phyloP scores from a whole-genome alignment of 2,329 filamentous ascomycete genomes.

The Ramularia endophylla region DNA sequence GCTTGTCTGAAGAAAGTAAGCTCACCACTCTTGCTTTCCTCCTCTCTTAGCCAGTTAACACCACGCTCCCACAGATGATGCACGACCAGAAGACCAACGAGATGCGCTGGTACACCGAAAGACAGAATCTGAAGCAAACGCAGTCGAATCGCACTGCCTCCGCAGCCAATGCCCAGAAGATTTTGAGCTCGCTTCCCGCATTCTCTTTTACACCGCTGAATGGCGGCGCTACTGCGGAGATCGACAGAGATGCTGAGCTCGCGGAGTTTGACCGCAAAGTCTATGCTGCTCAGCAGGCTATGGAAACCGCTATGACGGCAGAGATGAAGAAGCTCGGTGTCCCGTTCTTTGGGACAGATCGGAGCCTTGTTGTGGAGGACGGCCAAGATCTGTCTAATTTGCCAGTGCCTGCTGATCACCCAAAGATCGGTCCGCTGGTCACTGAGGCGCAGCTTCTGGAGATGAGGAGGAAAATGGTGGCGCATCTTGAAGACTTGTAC shows the following conservation, averaged over 20 bases:
- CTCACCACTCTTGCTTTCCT: neutral
- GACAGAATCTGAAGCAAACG: slow-evolving; percentile 30
- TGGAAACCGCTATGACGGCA: slow-evolving; percentile 52
- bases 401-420: slow-evolving; percentile 11
- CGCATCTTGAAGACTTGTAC: slow-evolving; percentile 36
- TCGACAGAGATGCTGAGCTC: slow-evolving; percentile 47
- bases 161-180: slow-evolving; percentile 26
- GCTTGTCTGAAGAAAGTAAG: slow-evolving; percentile 36
- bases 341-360: slow-evolving; percentile 54
- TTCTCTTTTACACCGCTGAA: slow-evolving; percentile 9
- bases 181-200: slow-evolving; percentile 25
- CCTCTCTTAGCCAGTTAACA: slow-evolving; percentile 19
- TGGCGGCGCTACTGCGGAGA: slow-evolving; percentile 8
- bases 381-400: slow-evolving; percentile 13
- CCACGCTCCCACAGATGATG: slow-evolving; percentile 45
- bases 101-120: slow-evolving; percentile 46
- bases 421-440: slow-evolving; percentile 27
- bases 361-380: slow-evolving; percentile 36
- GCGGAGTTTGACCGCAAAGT: slow-evolving; percentile 57
- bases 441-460: slow-evolving; percentile 28
- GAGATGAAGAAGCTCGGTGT: slow-evolving; percentile 54
- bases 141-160: slow-evolving; percentile 25
- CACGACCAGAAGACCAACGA: slow-evolving; percentile 58
- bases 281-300: slow-evolving; percentile 52
- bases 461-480: slow-evolving; percentile 32